Base-by-base conservation (phyloP, 305 asterid genomes). In the Plantago coronopus region DNA sequence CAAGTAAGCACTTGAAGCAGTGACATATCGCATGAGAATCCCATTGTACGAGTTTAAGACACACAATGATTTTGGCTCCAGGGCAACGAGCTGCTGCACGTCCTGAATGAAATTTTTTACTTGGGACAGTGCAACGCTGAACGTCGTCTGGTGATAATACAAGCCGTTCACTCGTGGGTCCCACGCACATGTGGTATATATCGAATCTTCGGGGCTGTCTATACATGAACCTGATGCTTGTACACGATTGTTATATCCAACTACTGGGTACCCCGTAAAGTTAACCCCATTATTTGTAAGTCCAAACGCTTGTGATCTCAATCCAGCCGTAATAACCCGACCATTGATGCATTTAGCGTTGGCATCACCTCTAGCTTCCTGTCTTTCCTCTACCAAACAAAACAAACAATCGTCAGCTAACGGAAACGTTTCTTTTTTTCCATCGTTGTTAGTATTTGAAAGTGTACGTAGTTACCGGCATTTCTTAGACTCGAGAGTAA, bases 361-460 rank as follows among this genome's bases (percentile, higher is more conserved):
- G 0, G 56, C 73, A 54, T 81, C 85, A 40, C 72, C 74, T 0
- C 60, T 49, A 20, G 64, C 59, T 54, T 86, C 90, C 42, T 79
- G 83, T 42, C 40, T 53, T 74, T 83, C 90, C 82, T 83, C 90
- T 81, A 62, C 20, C n/a, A n/a, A n/a, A n/a, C 38, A n/a, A n/a
- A 1, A 8, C 17, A 10, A 15, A 45, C 44, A 22, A 40, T 3
- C 17, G 12, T 20, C 27, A 22, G n/a, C n/a, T n/a, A n/a, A n/a
- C n/a, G n/a, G n/a, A n/a, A n/a, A n/a, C n/a, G n/a, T n/a, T n/a
- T n/a, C n/a, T n/a, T n/a, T 5, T n/a, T 43, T 22, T 18, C 4
- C 3, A 20, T 7, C 18, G 17, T 7, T n/a, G n/a, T 12, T 6
- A n/a, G n/a, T n/a, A n/a, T n/a, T n/a, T n/a, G 16, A n/a, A 43